These are phyloP conservation scores for Entonaema liquescens DNA, from an alignment of 495 filamentous ascomycete genomes.

Conservation along the genomic window DNA sequence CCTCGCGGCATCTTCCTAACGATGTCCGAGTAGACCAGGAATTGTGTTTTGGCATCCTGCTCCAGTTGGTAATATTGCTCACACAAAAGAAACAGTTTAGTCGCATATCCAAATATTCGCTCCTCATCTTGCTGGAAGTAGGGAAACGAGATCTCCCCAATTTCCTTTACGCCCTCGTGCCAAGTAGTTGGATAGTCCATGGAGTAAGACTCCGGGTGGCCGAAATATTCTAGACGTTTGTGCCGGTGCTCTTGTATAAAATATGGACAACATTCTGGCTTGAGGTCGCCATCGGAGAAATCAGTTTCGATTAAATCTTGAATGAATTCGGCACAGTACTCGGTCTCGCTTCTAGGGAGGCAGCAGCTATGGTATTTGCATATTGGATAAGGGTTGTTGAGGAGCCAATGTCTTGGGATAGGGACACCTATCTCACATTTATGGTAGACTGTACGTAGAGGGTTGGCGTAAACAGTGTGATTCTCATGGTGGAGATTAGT, in stretches of 20 bases:
- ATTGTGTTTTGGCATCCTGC: conserved; percentile 13
- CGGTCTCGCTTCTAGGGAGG: not conserved
- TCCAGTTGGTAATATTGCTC: conserved; percentile 25
- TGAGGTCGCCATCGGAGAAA: not conserved
- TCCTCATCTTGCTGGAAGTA: not conserved
- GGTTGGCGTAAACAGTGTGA: conserved; percentile 30
- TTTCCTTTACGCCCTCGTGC: conserved; percentile 3
- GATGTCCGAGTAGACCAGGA: conserved; percentile 10
- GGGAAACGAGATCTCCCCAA: not conserved
- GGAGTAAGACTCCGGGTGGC: not conserved
- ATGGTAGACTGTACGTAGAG: conserved; percentile 29
- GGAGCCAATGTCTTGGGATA: not conserved
- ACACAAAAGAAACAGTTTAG: conserved; percentile 7
- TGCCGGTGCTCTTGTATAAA: conserved; percentile 37
- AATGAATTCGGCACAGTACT: conserved; percentile 18
- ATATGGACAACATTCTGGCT: conserved; percentile 15
- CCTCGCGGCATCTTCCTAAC: not conserved
- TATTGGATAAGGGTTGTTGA: not conserved
- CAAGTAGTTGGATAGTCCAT: conserved; percentile 15
- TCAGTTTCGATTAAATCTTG: not conserved
- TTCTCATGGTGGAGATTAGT: not conserved
- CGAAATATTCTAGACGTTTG: conserved; percentile 35
- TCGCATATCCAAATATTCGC: not conserved
- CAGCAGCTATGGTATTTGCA: conserved; percentile 45
- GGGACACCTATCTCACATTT: conserved; percentile 31